These are phyloP conservation scores for Pyronema omphalodes DNA, from an alignment of 495 filamentous ascomycete species.

Conservation along the genomic window DNA sequence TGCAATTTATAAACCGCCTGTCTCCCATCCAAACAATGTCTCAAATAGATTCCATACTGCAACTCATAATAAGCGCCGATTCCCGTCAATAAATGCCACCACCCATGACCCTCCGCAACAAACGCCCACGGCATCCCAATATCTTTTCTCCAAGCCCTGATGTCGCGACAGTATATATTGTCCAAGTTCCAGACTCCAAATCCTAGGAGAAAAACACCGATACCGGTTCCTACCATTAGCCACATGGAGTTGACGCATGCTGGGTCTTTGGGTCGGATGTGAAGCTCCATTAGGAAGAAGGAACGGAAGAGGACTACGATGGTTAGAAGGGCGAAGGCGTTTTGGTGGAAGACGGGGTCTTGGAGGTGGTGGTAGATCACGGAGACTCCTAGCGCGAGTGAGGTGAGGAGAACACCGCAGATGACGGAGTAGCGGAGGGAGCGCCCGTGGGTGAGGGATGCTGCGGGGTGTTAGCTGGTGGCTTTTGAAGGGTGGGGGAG, in stretches of 20 bases:
- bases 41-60: slow-evolving; percentile 58
- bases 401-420: slow-evolving; percentile 32
- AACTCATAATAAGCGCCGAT: slow-evolving; percentile 67
- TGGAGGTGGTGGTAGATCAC: slow-evolving; percentile 72
- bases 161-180: slow-evolving; percentile 55
- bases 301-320: slow-evolving; percentile 54
- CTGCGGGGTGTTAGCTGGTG: slow-evolving; percentile 23
- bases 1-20: slow-evolving; percentile 58
- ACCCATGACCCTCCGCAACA: slow-evolving; percentile 81
- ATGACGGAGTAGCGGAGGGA: slow-evolving; percentile 34
- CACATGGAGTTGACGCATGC: slow-evolving; percentile 54
- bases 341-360: slow-evolving; percentile 84
- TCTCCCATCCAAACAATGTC: slow-evolving; percentile 55
- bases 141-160: slow-evolving; percentile 50
- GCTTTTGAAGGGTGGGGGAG: too few species aligned
- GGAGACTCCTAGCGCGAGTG: slow-evolving; percentile 8
- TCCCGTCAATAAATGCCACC: slow-evolving; percentile 59
- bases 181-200: slow-evolving; percentile 82
- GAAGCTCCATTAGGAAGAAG: slow-evolving; percentile 80
- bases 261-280: slow-evolving; percentile 45
- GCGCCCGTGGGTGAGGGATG: slow-evolving; percentile 59
- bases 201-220: slow-evolving; percentile 61
- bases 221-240: slow-evolving; percentile 48
- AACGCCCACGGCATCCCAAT: slow-evolving; percentile 81
- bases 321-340: slow-evolving; percentile 69